A percentile compares a stretch with the other conserved stretches of the same genome.
These are phyloP conservation scores for Lactarius vividus DNA, from an alignment of 768 basidiomycete genomes.

Conservation along the genomic window DNA sequence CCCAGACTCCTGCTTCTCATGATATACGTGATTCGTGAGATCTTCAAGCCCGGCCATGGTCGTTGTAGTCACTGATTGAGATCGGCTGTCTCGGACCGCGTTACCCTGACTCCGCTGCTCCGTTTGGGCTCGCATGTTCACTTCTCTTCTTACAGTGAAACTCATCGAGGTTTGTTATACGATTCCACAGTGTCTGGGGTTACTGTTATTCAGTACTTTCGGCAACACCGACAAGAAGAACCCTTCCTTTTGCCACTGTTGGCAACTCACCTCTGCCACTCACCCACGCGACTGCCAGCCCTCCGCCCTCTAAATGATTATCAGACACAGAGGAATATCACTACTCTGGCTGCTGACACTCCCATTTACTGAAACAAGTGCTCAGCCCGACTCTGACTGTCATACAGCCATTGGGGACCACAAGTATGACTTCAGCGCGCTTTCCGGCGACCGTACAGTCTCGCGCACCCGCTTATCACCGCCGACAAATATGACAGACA, in stretches of 20 bases:
- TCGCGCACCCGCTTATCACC: conserved; percentile 55
- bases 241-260: neutral
- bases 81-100: conserved; percentile 18
- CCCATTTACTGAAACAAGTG: conserved; percentile 15
- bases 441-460: conserved; percentile 51
- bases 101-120: neutral
- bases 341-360: conserved; percentile 23
- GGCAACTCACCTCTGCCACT: conserved; percentile 15
- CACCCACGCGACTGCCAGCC: neutral
- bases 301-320: conserved; percentile 19
- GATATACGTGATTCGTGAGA: conserved; percentile 61
- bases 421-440: conserved; percentile 59
- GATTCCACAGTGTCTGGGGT: conserved; percentile 10
- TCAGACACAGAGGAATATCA: conserved; percentile 1
- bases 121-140: neutral
- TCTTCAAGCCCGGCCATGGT: conserved; percentile 58
- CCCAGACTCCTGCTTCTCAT: conserved; percentile 72
- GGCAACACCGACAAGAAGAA: neutral
- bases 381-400: conserved; percentile 43
- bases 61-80: neutral
- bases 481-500: conserved; percentile 60
- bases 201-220: conserved; percentile 1
- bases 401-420: conserved; percentile 38
- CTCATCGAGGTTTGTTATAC: neutral
- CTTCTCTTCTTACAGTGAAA: neutral